Base-by-base conservation (phyloP, 306 rosid species). In the Oxytropis ochrocephala region DNA sequence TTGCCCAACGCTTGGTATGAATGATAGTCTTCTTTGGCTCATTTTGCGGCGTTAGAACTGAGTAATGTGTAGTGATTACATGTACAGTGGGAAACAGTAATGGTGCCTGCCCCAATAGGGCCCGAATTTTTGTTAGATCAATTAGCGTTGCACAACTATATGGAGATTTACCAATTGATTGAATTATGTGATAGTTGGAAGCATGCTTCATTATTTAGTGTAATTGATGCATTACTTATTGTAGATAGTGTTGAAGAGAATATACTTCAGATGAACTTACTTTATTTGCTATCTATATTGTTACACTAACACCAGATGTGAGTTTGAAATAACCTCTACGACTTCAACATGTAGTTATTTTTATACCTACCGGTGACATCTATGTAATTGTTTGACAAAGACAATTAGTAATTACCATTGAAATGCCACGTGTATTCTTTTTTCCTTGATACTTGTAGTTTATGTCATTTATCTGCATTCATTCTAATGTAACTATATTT, bases 1-100 rank as follows among this genome's bases (percentile, higher is more conserved):
- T 83, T 95, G 81, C 91, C 97, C 1, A 83, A 77, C 75, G 91
- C 92, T 53, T 95, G 99, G 99, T 95, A 91, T 81, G 89, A 58
- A 59, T 78, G 58, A 66, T 73, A 16, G 59, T 52, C 69, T 19
- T 61, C 11, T 60, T 9, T 36, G 32, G 43, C 14, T 9, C 27
- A 8, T 53, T 69, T 41, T 44, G 48, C 3, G 16, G 33, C 4
- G 0, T 75, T 13, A 13, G 13, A 21, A 39, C 19, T 50, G 18
- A 69, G 33, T 17, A 62, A 77, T 13, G 8, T 48, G 30, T 49
- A 30, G 32, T 9, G 29, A 38, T 47, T 78, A 32, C 14, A 56
- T 64, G 73, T 43, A 35, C 12, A 30, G 51, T 46, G 48, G 38
- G 47, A 63, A 53, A 33, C 5, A 5, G 16, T 61, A n/a, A 43